phyloP scores from a whole-genome alignment of 2,329 filamentous ascomycete genomes.

The Fusarium oligoseptatum region DNA sequence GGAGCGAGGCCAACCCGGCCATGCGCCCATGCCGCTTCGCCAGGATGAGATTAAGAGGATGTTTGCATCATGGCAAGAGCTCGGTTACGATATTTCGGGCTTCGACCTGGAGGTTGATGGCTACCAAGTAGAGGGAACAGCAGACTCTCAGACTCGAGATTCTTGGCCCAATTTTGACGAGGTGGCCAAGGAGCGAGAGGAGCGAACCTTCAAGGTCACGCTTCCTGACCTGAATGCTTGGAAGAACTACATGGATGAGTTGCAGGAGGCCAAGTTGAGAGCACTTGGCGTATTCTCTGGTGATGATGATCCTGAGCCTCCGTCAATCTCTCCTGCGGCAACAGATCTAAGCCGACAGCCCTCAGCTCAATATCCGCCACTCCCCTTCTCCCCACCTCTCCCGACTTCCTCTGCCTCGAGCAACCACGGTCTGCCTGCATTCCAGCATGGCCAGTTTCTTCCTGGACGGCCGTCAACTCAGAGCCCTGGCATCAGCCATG shows the following conservation, averaged over 20 bases:
- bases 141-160: slow-evolving; percentile 73
- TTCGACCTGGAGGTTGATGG: slow-evolving; percentile 73
- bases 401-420: slow-evolving; percentile 84
- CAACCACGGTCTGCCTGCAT: slow-evolving; percentile 68
- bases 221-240: slow-evolving; percentile 78
- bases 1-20: slow-evolving; percentile 70
- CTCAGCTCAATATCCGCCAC: slow-evolving; percentile 79
- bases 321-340: slow-evolving; percentile 75
- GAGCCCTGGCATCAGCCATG: slow-evolving; percentile 73
- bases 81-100: slow-evolving; percentile 77
- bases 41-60: slow-evolving; percentile 71
- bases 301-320: slow-evolving; percentile 75
- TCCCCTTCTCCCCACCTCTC: slow-evolving; percentile 87
- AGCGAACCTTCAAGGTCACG: slow-evolving; percentile 70
- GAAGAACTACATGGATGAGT: slow-evolving; percentile 83
- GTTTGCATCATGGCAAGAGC: slow-evolving; percentile 74
- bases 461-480: slow-evolving; percentile 71
- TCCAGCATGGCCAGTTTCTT: slow-evolving; percentile 71
- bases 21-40: slow-evolving; percentile 66
- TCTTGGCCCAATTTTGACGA: slow-evolving; percentile 76
- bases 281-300: slow-evolving; percentile 89
- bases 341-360: slow-evolving; percentile 74
- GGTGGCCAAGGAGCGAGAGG: slow-evolving; percentile 66
- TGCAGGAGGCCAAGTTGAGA: slow-evolving; percentile 92
- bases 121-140: slow-evolving; percentile 53